Evolutionary conservation across 2,329 filamentous ascomycete genomes (phyloP), one percentile per base, ranked within the genome.

Genomic region (Apiospora hydei): DNA sequence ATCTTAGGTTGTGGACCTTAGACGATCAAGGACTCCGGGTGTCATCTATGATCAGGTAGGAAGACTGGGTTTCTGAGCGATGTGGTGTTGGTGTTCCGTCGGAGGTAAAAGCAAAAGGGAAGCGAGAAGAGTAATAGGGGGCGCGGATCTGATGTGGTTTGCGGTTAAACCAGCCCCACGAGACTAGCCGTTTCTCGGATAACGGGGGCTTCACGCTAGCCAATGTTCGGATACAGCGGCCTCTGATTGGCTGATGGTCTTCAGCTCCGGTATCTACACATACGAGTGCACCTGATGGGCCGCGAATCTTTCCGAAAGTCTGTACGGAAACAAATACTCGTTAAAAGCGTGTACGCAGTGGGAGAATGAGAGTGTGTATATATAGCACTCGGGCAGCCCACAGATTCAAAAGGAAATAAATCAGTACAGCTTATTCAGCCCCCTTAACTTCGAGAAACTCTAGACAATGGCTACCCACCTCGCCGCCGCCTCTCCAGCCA

Each of bases 381-480:
- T 14, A 53, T 51, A 53, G 14, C 24, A 30, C 10, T 11, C 3
- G n/a, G 8, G 5, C 10, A 53, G 11, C 24, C 34, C 34, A 2
- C 5, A 38, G 34, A 3, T 38, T 5, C 34, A 1, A 2, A 38
- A 38, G 34, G 5, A 38, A 38, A 4, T 8, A 30, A 30, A 38
- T 38, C 3, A 6, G 5, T 38, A 4, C 34, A 6, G 5, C 34
- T 38, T 6, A 38, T 8, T 6, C 4, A 46, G 26, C 8, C 26
- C 26, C 26, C 26, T 30, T 30, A 3, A 30, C 1, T 30, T 30
- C 26, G 26, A 30, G 26, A 30, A 30, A 1, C 3, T 3, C 26
- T 3, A 30, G 26, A 3, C 26, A 66, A 82, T 82, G 79, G 10
- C 81, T 64, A 84, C 80, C 14, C 84, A 87, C 72, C 79, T 83